Evolutionary conservation across 2,329 filamentous ascomycete genomes (phyloP), one percentile per base, ranked within the genome.

Genomic region (Nannizziopsis arthrosporioides): DNA sequence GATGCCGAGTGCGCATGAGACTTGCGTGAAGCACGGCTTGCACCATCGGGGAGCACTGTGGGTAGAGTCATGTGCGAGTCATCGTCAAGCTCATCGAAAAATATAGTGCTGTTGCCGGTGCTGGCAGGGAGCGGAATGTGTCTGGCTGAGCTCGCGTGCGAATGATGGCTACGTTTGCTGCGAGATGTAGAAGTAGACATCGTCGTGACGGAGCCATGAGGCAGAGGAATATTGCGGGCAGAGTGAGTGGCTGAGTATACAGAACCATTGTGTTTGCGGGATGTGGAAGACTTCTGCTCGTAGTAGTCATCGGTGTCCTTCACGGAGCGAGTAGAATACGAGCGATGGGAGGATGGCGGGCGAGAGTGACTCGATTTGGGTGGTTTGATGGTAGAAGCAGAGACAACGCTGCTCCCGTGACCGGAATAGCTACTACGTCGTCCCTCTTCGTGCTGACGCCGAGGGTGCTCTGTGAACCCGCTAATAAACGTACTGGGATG

Each of bases 21-120:
- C 61, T 15, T 63, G 64, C 9, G 54, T 42, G 31, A 56, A 43
- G 42, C 49, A 57, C 62, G 1, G 61, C 63, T 45, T 30, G 42
- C 2, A 42, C 35, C 53, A 6, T 52, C 54, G 11, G 57, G 60
- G 19, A 55, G 55, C 6, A 48, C 39, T 1, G 50, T 50, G 18
- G 45, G 76, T 7, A 86, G 81, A 0, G 82, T 84, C 55, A 98
- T 71, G 14, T 88, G 80, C 11, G 66, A 67, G 44, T 69, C 61
- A 9, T 64, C 60, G 31, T 66, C 63, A 10, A 62, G 54, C 42
- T 39, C 51, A 27, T 56, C 55, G 12, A 58, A 46, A 44, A 56
- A 59, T 19, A 59, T 53, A 14, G 57, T 57, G 48, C 56, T 58
- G 7, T 61, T 63, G 6, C 53, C 50, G 17, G 57, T 56, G 46